These are phyloP conservation scores for Ustulina deusta DNA, from an alignment of 2,329 filamentous ascomycete species.

Conservation along the genomic window DNA sequence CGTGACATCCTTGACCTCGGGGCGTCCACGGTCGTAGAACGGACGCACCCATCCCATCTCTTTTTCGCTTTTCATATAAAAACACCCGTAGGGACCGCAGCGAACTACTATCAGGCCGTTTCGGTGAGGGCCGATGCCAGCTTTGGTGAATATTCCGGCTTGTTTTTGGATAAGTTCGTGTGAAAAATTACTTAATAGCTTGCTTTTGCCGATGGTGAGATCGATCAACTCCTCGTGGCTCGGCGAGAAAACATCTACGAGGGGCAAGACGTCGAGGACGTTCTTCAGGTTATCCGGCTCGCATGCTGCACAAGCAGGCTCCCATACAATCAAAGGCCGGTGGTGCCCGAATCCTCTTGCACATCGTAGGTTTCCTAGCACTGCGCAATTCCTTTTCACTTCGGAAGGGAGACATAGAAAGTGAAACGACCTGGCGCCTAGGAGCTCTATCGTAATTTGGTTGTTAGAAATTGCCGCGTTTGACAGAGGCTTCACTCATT, in stretches of 20 bases:
- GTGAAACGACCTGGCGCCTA: conserved; percentile 8
- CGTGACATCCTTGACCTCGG: conserved; percentile 5
- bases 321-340: conserved; percentile 19
- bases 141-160: neutral
- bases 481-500: neutral
- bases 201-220: neutral
- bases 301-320: neutral
- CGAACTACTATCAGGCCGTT: conserved; percentile 20
- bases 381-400: neutral
- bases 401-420: neutral
- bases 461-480: neutral
- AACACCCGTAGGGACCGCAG: conserved; percentile 20
- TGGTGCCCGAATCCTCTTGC: neutral
- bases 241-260: conserved; percentile 16
- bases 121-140: neutral
- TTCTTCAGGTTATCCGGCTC: neutral
- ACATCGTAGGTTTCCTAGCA: neutral
- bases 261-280: fast-evolving
- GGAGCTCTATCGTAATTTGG: neutral
- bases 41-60: conserved; percentile 6
- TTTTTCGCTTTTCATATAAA: neutral
- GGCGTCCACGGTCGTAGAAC: neutral
- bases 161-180: neutral
- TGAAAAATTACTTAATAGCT: neutral
- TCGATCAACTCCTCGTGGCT: neutral